phyloP scores from a whole-genome alignment of 148 eudicot species.

The Persicaria tinctoria region DNA sequence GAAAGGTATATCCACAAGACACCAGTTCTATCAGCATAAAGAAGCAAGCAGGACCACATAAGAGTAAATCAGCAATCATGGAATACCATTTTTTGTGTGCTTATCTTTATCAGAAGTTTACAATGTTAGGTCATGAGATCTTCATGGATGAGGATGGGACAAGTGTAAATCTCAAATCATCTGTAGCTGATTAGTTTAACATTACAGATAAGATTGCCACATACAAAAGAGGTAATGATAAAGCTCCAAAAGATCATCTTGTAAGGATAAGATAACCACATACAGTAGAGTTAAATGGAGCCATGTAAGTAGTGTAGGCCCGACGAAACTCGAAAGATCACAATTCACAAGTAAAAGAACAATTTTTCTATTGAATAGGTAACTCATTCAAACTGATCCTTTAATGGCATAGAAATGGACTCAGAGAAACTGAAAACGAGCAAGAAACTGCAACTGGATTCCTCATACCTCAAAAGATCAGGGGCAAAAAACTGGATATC shows the following conservation, averaged over 20 bases:
- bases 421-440: too few relatives aligned
- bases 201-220: background rate
- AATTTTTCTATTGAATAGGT: too few relatives aligned
- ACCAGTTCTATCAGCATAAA: background rate
- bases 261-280: slow-evolving; percentile 7
- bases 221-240: slow-evolving; percentile 2
- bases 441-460: background rate
- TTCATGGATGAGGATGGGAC: background rate
- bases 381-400: too few relatives aligned
- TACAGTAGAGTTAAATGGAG: background rate
- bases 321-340: background rate
- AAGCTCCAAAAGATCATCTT: background rate
- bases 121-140: background rate
- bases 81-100: background rate
- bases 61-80: background rate
- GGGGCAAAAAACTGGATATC: background rate
- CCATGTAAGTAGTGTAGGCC: background rate
- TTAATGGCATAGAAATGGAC: too few relatives aligned
- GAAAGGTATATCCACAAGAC: background rate
- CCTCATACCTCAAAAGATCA: background rate
- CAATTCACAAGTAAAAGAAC: too few relatives aligned
- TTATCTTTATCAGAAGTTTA: background rate
- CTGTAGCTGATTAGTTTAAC: too few relatives aligned
- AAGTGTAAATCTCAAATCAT: background rate
- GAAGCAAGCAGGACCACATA: background rate